phyloP scores from a whole-genome alignment of 2,329 filamentous ascomycete species.

The Phaeomoniella chlamydospora region DNA sequence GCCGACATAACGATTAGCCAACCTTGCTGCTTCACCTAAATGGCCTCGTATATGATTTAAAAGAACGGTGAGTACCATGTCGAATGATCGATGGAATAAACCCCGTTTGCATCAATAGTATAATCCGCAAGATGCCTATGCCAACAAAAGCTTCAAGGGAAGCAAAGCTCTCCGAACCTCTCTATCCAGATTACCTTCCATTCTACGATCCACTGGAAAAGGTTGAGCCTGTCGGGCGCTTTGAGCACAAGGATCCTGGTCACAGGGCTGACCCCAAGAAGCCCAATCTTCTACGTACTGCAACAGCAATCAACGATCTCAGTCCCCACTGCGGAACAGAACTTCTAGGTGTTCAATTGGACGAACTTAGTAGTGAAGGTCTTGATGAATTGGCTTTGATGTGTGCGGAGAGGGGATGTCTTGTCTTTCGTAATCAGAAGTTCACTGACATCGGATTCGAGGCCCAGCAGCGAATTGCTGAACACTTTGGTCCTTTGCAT shows the following conservation, averaged over 20 bases:
- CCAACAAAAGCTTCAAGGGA: background rate
- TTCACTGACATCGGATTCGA: conserved; percentile 11
- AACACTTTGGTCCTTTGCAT: conserved; percentile 12
- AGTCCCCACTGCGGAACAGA: conserved; percentile 14
- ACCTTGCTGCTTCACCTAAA: too few relatives aligned
- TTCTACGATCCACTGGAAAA: background rate
- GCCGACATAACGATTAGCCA: too few relatives aligned
- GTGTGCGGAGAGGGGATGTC: conserved; percentile 10
- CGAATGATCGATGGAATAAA: too few relatives aligned
- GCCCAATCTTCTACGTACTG: conserved; percentile 19
- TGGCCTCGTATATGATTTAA: too few relatives aligned
- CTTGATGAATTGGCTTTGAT: conserved; percentile 7
- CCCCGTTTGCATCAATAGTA: too few relatives aligned
- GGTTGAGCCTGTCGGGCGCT: background rate
- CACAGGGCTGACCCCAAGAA: conserved; percentile 23
- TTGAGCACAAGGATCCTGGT: conserved; percentile 6
- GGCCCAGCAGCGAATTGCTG: conserved; percentile 8
- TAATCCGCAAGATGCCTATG: background rate
- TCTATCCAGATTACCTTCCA: background rate
- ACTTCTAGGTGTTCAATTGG: conserved; percentile 11
- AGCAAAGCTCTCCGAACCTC: background rate
- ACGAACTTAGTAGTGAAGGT: conserved; percentile 1
- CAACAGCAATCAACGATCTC: conserved; percentile 11
- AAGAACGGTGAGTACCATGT: too few relatives aligned
- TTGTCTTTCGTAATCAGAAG: conserved; percentile 10